phyloP scores from a whole-genome alignment of 768 basidiomycete species.

The Arthromyces matolae region DNA sequence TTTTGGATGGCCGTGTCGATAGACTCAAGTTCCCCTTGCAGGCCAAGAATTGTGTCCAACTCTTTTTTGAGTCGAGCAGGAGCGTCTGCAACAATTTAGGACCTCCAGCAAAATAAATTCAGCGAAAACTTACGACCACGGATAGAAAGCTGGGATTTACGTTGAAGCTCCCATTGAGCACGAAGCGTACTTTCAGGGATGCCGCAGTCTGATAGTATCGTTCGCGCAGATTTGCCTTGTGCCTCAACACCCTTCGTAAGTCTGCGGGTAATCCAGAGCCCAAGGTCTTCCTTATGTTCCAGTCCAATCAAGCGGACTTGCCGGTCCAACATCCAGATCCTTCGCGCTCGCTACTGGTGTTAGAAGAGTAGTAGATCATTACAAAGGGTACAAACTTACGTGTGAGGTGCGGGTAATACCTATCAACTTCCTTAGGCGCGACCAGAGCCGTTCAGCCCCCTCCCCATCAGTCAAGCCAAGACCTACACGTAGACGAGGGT shows the following conservation, averaged over 20 bases:
- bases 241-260: constrained; percentile 13
- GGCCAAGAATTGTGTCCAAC: too few relatives aligned
- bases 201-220: constrained; percentile 17
- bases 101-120: too few relatives aligned
- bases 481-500: too few relatives aligned
- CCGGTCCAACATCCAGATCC: constrained; percentile 33
- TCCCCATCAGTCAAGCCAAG: too few relatives aligned
- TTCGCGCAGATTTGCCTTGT: constrained; percentile 11
- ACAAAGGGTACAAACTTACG: constrained; percentile 21
- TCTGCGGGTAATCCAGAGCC: constrained; percentile 28
- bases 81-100: too few relatives aligned
- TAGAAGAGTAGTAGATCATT: not conserved
- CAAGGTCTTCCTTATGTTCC: constrained; percentile 26
- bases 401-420: constrained; percentile 27
- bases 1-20: too few relatives aligned
- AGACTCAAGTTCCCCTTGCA: too few relatives aligned
- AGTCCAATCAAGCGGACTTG: constrained; percentile 23
- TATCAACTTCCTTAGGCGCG: too few relatives aligned
- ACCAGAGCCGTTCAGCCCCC: constrained; percentile 35
- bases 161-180: constrained; percentile 34
- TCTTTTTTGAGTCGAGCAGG: too few relatives aligned
- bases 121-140: constrained; percentile 26
- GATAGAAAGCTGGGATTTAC: constrained; percentile 25
- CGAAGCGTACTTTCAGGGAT: too few relatives aligned
- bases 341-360: constrained; percentile 14